phyloP scores from a whole-genome alignment of 2,329 filamentous ascomycete species.

The Monilinia aucupariae region DNA sequence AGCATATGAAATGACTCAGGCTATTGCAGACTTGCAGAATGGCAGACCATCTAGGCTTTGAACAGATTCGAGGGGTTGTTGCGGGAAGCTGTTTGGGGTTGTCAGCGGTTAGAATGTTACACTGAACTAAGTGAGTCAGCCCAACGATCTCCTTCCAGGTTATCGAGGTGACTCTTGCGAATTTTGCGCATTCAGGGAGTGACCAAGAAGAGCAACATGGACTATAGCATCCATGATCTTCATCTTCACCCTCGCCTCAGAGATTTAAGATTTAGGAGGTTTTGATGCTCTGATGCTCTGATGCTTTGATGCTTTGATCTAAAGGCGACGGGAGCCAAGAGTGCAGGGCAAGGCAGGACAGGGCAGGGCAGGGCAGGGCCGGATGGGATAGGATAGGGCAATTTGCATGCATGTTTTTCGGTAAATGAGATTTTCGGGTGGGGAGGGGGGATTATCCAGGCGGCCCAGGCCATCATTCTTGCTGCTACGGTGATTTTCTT shows the following conservation, averaged over 20 bases:
- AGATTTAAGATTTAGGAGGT: background rate
- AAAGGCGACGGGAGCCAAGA: conserved; percentile 6
- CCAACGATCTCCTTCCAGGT: background rate
- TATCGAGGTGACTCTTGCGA: background rate
- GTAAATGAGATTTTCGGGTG: conserved; percentile 12
- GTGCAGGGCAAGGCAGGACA: conserved; percentile 1
- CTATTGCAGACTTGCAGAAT: conserved; percentile 10
- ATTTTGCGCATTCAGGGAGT: background rate
- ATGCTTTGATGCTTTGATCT: background rate
- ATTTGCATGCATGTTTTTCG: conserved; percentile 11
- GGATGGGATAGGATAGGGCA: too few species aligned
- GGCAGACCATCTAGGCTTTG: conserved; percentile 2
- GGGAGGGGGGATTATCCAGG: background rate
- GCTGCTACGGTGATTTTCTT: too few species aligned
- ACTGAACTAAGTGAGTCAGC: conserved; percentile 1
- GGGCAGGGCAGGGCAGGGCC: too few species aligned
- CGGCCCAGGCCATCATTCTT: background rate
- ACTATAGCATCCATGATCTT: background rate
- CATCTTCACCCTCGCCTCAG: background rate
- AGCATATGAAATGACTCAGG: conserved; percentile 16
- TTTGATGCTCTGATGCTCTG: background rate
- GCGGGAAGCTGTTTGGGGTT: conserved; percentile 2
- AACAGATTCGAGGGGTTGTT: background rate
- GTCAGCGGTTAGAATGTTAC: conserved; percentile 7
- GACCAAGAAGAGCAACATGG: background rate